Base-by-base conservation (phyloP, 2,329 filamentous ascomycete genomes). In the Mollisia scopiformis region DNA sequence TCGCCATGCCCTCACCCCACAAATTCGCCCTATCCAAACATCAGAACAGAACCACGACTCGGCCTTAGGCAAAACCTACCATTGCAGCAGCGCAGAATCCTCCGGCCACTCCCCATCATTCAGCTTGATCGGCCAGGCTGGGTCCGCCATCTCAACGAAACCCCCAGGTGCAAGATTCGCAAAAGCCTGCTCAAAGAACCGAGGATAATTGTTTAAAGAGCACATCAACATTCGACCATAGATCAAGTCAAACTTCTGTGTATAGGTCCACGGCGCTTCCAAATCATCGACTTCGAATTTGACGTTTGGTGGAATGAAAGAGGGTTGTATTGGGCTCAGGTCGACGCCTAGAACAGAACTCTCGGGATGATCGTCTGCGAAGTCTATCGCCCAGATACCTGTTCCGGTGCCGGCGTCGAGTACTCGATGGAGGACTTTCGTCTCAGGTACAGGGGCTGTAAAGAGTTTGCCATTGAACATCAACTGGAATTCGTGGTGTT, bases 221-320 rank as follows among this genome's bases (percentile, higher is more conserved):
- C 50, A 56, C 23, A 55, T 56, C 62, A 64, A 56, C 52, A 62
- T 55, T 16, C 84, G 78, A 19, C 81, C 78, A 27, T 54, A 41
- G 53, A 87, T 80, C 61, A 84, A 85, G 69, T 87, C 84, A 57
- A 87, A 86, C 55, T 82, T 78, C 57, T 83, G 69, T 5, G 79
- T 78, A 62, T 84, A 79, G 16, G 83, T 72, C 84, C 84, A 87
- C 4, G 78, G 77, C 58, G 78, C 78, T 70, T 87, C 84, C 31
- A 82, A 77, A 63, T 87, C 84, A 59, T 87, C 84, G 13, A 87
- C 78, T 68, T 83, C 75, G 65, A 85, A 86, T 30, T 27, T 14
- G 8, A 54, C 21, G n/a, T 54, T 54, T 5, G 51, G 51, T 3
- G 51, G 51, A 1, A 51, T 6, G 49, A 54, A 76, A 51, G 70